Evolutionary conservation across 768 basidiomycete genomes (phyloP), one percentile per base, ranked within the genome.

Genomic region (Macrolepiota dolichaula): DNA sequence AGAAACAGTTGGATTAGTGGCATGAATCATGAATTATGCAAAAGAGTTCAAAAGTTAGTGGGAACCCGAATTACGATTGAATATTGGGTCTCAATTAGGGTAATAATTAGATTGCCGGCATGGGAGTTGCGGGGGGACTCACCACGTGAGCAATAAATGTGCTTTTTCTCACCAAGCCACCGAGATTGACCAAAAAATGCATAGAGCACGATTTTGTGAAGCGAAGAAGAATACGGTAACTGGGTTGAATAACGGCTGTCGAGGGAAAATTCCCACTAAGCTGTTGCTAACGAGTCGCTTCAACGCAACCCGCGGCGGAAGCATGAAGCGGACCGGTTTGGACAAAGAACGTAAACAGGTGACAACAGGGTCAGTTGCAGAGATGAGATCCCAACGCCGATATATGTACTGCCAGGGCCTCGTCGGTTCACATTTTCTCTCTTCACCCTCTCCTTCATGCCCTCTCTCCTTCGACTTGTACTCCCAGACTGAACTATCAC

Each of bases 281-380:
- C 38, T 40, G 10, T 40, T 11, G 38, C 38, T 19, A 19, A 10
- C 42, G 42, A 19, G 42, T 44, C 17, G n/a, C 42, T 17, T n/a
- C 17, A 44, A n/a, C 42, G 38, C 17, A 19, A 49, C 12, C 47
- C 22, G 25, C 13, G 25, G 25, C 25, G 47, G 47, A 15, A 27
- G 12, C 4, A 22, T 27, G 36, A n/a, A 22, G 17, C 50, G 6
- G 27, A 32, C 3, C 47, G 19, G n/a, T 49, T 49, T 49, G 51
- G 35, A 54, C 19, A 70, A 56, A 62, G 64, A 63, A 65, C 36
- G 60, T 64, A 57, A 65, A 66, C 67, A 70, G 65, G 47, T 57
- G 52, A 17, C 49, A 57, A 50, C 35, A 50, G 42, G 37, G 56
- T 32, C 22, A 19, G 17, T 19, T 37, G 35, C 22, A 15, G 29